These are phyloP conservation scores for Chaetoceros muelleri DNA, from an alignment of 108 stramenopile species.

Conservation along the genomic window DNA sequence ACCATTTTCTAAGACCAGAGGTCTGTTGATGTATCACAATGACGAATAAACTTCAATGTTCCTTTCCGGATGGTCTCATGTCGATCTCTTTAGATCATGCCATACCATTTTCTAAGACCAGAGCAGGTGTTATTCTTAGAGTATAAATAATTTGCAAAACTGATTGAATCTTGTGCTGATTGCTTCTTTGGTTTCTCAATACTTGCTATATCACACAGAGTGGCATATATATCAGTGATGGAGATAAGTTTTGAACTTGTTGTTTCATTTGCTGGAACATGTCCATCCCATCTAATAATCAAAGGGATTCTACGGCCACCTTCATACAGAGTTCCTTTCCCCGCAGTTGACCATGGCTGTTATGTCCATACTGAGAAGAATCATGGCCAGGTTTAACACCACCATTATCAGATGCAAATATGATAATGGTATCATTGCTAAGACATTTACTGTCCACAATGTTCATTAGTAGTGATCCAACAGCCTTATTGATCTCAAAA, in stretches of 20 bases:
- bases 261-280: neutral
- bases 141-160: neutral
- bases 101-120: neutral
- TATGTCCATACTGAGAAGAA: neutral
- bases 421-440: neutral
- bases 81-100: neutral
- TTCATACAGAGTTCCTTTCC: slow-evolving; percentile 1
- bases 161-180: neutral
- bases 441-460: neutral
- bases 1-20: neutral
- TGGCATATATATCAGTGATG: neutral
- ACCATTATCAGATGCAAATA: neutral
- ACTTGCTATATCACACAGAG: neutral
- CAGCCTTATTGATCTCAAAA: neutral
- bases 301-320: neutral
- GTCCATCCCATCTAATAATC: neutral
- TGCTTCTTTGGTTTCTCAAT: neutral
- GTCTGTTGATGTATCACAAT: neutral
- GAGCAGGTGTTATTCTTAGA: neutral
- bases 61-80: neutral
- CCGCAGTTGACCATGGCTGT: neutral
- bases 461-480: neutral
- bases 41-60: neutral
- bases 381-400: neutral
- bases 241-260: neutral